A percentile compares a stretch with the other conserved stretches of the same genome.
phyloP scores from a whole-genome alignment of 192 early-diverging fungal species.

The Mortierella claussenii region DNA sequence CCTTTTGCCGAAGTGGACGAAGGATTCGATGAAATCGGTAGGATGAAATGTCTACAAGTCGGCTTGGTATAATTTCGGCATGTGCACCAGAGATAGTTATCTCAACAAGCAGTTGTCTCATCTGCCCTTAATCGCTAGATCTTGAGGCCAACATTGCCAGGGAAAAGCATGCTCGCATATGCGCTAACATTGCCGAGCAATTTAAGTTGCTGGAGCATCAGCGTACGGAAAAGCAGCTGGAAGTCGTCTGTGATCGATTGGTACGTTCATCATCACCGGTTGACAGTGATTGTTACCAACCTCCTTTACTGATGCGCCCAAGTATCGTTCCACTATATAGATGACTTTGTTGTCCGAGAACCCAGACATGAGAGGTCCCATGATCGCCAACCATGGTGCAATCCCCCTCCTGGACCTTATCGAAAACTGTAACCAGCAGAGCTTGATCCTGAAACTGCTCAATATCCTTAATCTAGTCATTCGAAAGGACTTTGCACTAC shows the following conservation, averaged over 20 bases:
- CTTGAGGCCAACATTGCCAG: conserved; percentile 58
- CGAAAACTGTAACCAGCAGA: conserved; percentile 48
- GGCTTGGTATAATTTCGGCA: too few species aligned
- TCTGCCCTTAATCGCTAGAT: conserved; percentile 29
- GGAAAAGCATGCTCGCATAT: conserved; percentile 55
- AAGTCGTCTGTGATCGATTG: conserved; percentile 40
- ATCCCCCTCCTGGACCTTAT: conserved; percentile 59
- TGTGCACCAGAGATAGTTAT: too few species aligned
- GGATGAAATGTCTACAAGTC: conserved; percentile 1
- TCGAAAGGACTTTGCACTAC: conserved; percentile 50
- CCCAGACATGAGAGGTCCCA: conserved; percentile 54
- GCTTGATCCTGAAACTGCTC: conserved; percentile 37
- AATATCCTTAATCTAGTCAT: conserved; percentile 57
- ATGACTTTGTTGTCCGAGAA: conserved; percentile 47
- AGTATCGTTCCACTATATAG: conserved; percentile 6
- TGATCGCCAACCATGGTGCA: conserved; percentile 58
- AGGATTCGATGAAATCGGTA: conserved; percentile 60
- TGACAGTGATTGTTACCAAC: background rate
- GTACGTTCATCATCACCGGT: conserved; percentile 4
- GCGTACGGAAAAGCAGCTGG: conserved; percentile 24
- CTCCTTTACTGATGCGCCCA: background rate
- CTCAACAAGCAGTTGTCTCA: too few species aligned
- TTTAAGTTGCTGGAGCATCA: conserved; percentile 43
- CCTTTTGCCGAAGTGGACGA: conserved; percentile 62
- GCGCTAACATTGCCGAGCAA: conserved; percentile 38